phyloP scores from a whole-genome alignment of 345 rosid species.

The Salix purpurea region DNA sequence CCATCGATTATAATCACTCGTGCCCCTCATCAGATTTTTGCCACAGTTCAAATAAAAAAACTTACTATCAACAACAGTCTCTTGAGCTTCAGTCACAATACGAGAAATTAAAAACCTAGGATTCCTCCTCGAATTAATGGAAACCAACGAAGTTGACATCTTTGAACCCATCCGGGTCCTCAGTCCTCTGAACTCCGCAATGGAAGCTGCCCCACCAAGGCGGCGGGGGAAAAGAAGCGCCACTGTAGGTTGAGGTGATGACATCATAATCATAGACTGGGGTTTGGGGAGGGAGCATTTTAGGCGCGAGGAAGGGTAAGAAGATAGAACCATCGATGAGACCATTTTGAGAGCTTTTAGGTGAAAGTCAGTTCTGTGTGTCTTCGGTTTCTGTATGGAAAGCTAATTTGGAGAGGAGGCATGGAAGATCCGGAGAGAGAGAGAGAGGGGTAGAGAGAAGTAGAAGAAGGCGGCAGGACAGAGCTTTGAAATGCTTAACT shows the following conservation, averaged over 20 bases:
- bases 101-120: conserved; percentile 31
- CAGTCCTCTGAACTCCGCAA: conserved; percentile 44
- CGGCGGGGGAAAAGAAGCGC: conserved; percentile 15
- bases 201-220: conserved; percentile 17
- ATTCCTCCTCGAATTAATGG: conserved; percentile 26
- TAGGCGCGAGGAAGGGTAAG: conserved; percentile 26
- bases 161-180: conserved; percentile 35
- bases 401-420: not conserved
- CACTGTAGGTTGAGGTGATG: not conserved
- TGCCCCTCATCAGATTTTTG: too few relatives aligned
- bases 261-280: conserved; percentile 12
- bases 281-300: conserved; percentile 25
- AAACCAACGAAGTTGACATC: conserved; percentile 15
- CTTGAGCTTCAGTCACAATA: conserved; percentile 56
- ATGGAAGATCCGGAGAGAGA: not conserved
- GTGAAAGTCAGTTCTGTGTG: not conserved
- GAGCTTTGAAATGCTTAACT: not conserved
- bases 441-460: too few relatives aligned
- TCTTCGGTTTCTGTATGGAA: not conserved
- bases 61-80: conserved; percentile 39
- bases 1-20: too few relatives aligned
- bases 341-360: not conserved
- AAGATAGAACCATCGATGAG: conserved; percentile 14
- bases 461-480: not conserved
- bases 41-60: too few relatives aligned